phyloP scores from a whole-genome alignment of 2,329 filamentous ascomycete species.

The Monilinia polystroma region DNA sequence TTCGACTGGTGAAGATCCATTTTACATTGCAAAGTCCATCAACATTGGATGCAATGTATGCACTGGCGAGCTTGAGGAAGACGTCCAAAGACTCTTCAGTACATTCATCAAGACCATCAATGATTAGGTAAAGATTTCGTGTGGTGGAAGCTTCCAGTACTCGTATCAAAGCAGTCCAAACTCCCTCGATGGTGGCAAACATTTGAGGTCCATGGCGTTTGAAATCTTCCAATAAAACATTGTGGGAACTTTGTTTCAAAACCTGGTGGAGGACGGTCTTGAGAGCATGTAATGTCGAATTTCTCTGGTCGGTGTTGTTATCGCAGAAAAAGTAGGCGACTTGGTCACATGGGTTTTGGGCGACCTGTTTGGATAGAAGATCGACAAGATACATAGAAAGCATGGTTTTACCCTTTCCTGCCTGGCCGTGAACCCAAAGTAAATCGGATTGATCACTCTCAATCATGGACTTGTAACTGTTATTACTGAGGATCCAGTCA shows the following conservation, averaged over 20 bases:
- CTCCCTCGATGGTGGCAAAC: constrained; percentile 21
- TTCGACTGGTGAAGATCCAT: constrained; percentile 24
- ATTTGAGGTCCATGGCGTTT: constrained; percentile 21
- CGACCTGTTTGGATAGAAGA: constrained; percentile 19
- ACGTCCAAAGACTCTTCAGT: constrained; percentile 19
- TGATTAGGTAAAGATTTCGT: constrained; percentile 23
- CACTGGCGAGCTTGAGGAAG: constrained; percentile 19
- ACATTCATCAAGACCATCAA: constrained; percentile 25
- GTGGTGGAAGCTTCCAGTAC: constrained; percentile 17
- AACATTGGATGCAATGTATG: constrained; percentile 13
- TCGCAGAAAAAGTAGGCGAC: constrained; percentile 23
- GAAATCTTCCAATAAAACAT: constrained; percentile 21
- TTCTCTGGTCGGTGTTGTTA: constrained; percentile 20
- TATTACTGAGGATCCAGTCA: constrained; percentile 22
- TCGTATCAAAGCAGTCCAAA: constrained; percentile 20
- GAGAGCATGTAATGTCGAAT: constrained; percentile 21
- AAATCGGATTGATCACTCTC: constrained; percentile 22
- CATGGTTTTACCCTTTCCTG: constrained; percentile 25
- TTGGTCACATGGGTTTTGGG: constrained; percentile 19
- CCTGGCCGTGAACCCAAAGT: constrained; percentile 22
- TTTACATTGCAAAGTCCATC: constrained; percentile 24
- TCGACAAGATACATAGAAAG: constrained; percentile 23
- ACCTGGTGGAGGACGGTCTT: constrained; percentile 22
- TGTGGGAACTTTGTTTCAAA: constrained; percentile 16
- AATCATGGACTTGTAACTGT: constrained; percentile 16